phyloP scores from a whole-genome alignment of 2,329 filamentous ascomycete species.

The Fusarium stilboides region DNA sequence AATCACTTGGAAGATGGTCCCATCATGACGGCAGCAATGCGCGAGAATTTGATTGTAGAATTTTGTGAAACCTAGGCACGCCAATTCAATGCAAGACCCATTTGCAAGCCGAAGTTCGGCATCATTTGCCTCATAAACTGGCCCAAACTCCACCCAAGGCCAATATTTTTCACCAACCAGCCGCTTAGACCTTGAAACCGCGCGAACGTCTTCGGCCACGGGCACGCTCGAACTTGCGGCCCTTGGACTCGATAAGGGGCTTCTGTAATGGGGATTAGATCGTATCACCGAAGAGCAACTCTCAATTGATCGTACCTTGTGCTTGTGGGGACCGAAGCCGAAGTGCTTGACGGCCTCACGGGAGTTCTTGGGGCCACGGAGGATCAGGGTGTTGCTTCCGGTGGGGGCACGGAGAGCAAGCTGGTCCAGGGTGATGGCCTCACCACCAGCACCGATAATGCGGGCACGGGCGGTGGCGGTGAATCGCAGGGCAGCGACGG shows the following conservation, averaged over 20 bases:
- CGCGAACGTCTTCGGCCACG: slow-evolving; percentile 98
- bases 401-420: slow-evolving; percentile 95
- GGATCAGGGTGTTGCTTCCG: slow-evolving; percentile 95
- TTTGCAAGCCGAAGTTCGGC: slow-evolving; percentile 53
- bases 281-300: not conserved
- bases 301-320: slow-evolving; percentile 79
- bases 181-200: slow-evolving; percentile 99
- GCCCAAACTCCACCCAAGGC: slow-evolving; percentile 49
- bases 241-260: slow-evolving; percentile 97
- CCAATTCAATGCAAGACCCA: slow-evolving; percentile 61
- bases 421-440: slow-evolving; percentile 96
- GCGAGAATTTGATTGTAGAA: slow-evolving; percentile 54
- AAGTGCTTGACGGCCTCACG: slow-evolving; percentile 99
- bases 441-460: slow-evolving; percentile 93
- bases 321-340: slow-evolving; percentile 95
- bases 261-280: slow-evolving; percentile 74
- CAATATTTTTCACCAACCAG: slow-evolving; percentile 46
- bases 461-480: slow-evolving; percentile 95
- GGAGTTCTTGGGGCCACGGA: slow-evolving; percentile 98
- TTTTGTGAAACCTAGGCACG: slow-evolving; percentile 65
- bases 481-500: slow-evolving; percentile 94
- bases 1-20: slow-evolving; percentile 38
- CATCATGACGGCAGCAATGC: slow-evolving; percentile 46
- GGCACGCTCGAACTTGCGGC: slow-evolving; percentile 99
- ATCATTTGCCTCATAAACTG: slow-evolving; percentile 50